Conservation (phyloP, 2,329 filamentous ascomycete species). For the Uncinocarpus reesii region DNA sequence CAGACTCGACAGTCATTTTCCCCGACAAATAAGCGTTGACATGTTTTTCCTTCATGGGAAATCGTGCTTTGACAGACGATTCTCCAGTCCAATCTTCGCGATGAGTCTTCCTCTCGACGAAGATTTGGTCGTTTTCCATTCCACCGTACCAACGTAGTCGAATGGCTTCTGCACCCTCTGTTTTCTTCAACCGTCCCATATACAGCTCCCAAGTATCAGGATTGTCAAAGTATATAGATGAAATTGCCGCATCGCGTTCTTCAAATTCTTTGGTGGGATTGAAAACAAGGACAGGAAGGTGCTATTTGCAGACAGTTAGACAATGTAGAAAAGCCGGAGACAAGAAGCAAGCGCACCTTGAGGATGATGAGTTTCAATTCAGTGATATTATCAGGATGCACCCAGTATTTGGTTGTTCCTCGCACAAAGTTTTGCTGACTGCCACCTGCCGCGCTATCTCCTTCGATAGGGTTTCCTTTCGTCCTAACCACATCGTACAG, state of each 20-base stretch:
- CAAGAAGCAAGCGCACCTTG: slow-evolving; percentile 46
- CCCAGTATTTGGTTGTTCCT: slow-evolving; percentile 99
- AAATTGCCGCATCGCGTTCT: slow-evolving; percentile 80
- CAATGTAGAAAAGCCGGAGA: background rate
- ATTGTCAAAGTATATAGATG: slow-evolving; percentile 98
- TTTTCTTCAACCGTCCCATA: slow-evolving; percentile 89
- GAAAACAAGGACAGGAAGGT: slow-evolving; percentile 92
- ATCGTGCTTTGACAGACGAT: slow-evolving; percentile 96
- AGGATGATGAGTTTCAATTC: slow-evolving; percentile 96
- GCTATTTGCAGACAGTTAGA: slow-evolving; percentile 34
- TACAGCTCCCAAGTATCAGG: slow-evolving; percentile 89
- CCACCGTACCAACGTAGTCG: slow-evolving; percentile 94
- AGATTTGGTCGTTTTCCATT: slow-evolving; percentile 91
- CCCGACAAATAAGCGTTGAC: slow-evolving; percentile 84
- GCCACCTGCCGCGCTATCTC: slow-evolving; percentile 83
- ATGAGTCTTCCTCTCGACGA: slow-evolving; percentile 95
- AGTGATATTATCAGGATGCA: slow-evolving; percentile 95
- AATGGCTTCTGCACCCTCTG: slow-evolving; percentile 92
- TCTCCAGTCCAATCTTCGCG: slow-evolving; percentile 98
- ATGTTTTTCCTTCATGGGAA: slow-evolving; percentile 92
- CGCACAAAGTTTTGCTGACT: slow-evolving; percentile 91
- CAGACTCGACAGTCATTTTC: slow-evolving; percentile 68
- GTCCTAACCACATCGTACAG: slow-evolving; percentile 93
- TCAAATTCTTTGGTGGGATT: slow-evolving; percentile 96
- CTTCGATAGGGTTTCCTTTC: slow-evolving; percentile 80